A percentile compares a stretch with the other conserved stretches of the same genome.
These are phyloP conservation scores for Lodderomyces margitis DNA, from an alignment of 1,139 yeast genomes.

Conservation along the genomic window DNA sequence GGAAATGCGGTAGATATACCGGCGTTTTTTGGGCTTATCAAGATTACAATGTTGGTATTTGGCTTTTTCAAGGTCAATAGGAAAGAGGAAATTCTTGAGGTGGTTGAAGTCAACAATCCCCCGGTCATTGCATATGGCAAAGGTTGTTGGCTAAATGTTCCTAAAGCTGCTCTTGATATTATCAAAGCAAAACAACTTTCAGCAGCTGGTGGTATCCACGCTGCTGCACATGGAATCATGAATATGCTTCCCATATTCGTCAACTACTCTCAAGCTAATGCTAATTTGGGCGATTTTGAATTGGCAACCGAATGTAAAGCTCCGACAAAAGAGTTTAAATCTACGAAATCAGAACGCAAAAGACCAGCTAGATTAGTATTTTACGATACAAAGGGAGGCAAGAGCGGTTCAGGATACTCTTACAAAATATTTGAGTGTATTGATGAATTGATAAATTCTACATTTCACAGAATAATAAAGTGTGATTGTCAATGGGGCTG, in stretches of 20 bases:
- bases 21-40: constrained; percentile 70
- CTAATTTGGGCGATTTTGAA: constrained; percentile 54
- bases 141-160: constrained; percentile 92
- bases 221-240: constrained; percentile 88
- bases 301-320: constrained; percentile 93
- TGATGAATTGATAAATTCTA: constrained; percentile 59
- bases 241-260: constrained; percentile 65
- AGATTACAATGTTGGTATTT: constrained; percentile 74
- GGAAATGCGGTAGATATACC: constrained; percentile 51
- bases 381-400: constrained; percentile 80
- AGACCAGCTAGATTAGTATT: constrained; percentile 87
- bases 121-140: constrained; percentile 68
- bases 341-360: constrained; percentile 60
- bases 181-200: constrained; percentile 57
- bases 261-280: constrained; percentile 26
- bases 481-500: constrained; percentile 90
- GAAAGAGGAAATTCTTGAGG: constrained; percentile 76
- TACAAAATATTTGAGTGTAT: constrained; percentile 77
- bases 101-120: constrained; percentile 88
- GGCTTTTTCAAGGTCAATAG: constrained; percentile 89
- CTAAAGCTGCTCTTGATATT: constrained; percentile 56
- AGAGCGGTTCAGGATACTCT: constrained; percentile 74
- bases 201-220: constrained; percentile 92
- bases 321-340: constrained; percentile 90
- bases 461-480: constrained; percentile 54